phyloP scores from a whole-genome alignment of 306 rosid genomes.

The Pterocarpus santalinus region DNA sequence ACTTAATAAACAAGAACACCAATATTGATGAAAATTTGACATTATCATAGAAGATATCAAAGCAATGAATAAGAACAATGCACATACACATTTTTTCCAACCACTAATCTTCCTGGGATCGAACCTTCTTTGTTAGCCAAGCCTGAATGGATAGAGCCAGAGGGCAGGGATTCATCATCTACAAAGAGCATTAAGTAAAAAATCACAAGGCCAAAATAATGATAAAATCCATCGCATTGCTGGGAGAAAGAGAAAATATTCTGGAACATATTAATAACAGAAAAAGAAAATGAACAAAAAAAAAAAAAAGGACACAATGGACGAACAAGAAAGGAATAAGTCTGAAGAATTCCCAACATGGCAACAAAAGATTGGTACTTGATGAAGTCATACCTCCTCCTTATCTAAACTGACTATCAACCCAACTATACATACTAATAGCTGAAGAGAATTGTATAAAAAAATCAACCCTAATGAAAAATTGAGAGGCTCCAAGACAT shows the following conservation, averaged over 20 bases:
- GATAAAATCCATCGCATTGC: slow-evolving; percentile 28
- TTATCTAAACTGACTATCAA: slow-evolving; percentile 22
- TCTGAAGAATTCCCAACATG: slow-evolving; percentile 32
- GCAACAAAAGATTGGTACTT: slow-evolving; percentile 28
- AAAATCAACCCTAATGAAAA: slow-evolving; percentile 26
- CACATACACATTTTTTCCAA: slow-evolving; percentile 91
- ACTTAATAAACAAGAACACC: slow-evolving; percentile 24
- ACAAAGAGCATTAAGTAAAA: slow-evolving; percentile 46
- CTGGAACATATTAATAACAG: slow-evolving; percentile 10
- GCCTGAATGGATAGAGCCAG: slow-evolving; percentile 57
- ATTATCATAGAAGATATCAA: slow-evolving; percentile 29
- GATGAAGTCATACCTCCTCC: slow-evolving; percentile 14
- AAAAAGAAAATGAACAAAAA: neutral
- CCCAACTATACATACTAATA: neutral
- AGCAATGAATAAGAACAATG: slow-evolving; percentile 39
- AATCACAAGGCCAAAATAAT: slow-evolving; percentile 19
- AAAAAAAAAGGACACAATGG: neutral
- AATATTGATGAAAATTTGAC: slow-evolving; percentile 39
- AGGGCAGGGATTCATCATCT: slow-evolving; percentile 69
- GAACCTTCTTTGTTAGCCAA: slow-evolving; percentile 69
- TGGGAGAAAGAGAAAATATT: slow-evolving; percentile 20
- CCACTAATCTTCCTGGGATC: slow-evolving; percentile 84
- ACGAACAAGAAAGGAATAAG: slow-evolving; percentile 17
- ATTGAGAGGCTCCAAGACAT: neutral
- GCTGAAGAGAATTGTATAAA: neutral